Base-by-base conservation (phyloP, 805 yeast species). In the Candida golubevii region DNA sequence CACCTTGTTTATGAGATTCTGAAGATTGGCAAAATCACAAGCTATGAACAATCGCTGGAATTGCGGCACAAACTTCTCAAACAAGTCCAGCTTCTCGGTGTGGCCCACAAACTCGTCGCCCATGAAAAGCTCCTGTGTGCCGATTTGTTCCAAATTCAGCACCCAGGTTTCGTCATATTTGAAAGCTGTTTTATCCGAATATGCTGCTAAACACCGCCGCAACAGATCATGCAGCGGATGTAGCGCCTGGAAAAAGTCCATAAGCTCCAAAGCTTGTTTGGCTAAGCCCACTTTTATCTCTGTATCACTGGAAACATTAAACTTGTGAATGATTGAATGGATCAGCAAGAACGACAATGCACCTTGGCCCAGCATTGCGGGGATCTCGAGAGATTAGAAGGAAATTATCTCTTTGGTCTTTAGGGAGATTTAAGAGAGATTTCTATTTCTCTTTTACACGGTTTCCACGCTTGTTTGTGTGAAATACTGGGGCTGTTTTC, bases 211-310 rank as follows among this genome's bases (percentile, higher is more conserved):
- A 10, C 32, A 12, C 14, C 9, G 11, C 9, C 38, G 29, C 31
- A 41, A 35, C 13, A 42, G 44, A 23, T 23, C 36, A 34, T 47
- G 46, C 12, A 18, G 7, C 4, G 65, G 63, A 44, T 60, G 59
- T 13, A 61, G 41, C 3, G 55, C 53, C 31, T 51, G 45, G 43
- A 58, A 57, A 18, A 52, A 45, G 15, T 61, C 56, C 65, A 66
- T 63, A 12, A 65, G 35, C 6, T 33, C 37, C 10, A 63, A 41
- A 6, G 54, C 50, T 6, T 38, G 33, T 3, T 38, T 27, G 9
- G 56, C 52, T 7, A 39, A 18, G 9, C 18, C 26, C 15, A 14
- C 26, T 13, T 44, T 47, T 9, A 26, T 33, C 8, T 15, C 26
- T 7, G 23, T 26, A 29, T 42, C 42, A 13, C 23, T 35, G 11